phyloP scores from a whole-genome alignment of 345 rosid species.

The Eucalyptus victrix region DNA sequence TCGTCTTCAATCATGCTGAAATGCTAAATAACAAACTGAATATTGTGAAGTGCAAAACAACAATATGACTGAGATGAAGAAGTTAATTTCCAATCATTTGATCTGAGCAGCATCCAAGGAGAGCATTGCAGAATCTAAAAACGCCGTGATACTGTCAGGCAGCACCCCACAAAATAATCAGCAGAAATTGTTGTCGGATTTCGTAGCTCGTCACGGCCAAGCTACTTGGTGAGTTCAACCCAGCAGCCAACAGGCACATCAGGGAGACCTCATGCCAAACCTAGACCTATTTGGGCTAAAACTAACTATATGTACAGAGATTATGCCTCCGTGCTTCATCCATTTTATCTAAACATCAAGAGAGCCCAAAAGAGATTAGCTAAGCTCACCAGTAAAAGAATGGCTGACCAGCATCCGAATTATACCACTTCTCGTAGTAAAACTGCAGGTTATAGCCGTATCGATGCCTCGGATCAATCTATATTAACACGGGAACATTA shows the following conservation, averaged over 20 bases:
- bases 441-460: slow-evolving; percentile 21
- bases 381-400: slow-evolving; percentile 18
- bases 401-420: slow-evolving; percentile 12
- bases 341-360: background rate
- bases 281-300: background rate
- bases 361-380: background rate
- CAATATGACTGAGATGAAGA: background rate
- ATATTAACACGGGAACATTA: background rate
- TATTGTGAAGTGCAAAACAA: background rate
- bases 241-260: background rate
- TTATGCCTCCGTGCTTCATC: background rate
- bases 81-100: background rate
- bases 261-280: background rate
- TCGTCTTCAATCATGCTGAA: background rate
- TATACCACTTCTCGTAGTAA: slow-evolving; percentile 17
- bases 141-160: background rate
- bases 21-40: background rate
- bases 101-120: background rate
- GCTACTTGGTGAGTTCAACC: background rate
- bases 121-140: background rate
- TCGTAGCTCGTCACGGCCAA: background rate
- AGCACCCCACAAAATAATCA: background rate
- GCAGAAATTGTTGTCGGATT: background rate
- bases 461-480: slow-evolving; percentile 25
- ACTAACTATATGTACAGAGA: background rate